Percentiles rank a stretch among this genome's conserved stretches.
These are phyloP conservation scores for Solanum arcanum DNA, from an alignment of 257 asterid species.

Conservation along the genomic window DNA sequence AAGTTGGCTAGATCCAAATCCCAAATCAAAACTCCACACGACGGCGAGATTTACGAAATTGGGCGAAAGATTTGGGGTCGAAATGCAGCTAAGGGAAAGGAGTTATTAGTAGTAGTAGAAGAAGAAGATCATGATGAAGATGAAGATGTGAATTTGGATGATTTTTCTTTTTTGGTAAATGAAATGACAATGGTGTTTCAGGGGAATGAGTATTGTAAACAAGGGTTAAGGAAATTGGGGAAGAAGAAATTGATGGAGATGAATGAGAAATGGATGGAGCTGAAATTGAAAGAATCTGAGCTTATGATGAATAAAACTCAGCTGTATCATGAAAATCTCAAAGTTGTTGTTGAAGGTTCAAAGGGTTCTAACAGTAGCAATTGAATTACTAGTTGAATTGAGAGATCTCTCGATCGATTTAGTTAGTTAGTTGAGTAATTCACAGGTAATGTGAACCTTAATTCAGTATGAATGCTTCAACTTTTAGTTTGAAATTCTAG, in stretches of 20 bases:
- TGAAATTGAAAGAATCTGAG: constrained; percentile 3
- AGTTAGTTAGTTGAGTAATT: not conserved
- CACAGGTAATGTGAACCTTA: not conserved
- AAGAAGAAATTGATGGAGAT: not conserved
- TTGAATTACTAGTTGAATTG: not conserved
- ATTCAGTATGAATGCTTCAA: not conserved
- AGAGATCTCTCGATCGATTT: not conserved
- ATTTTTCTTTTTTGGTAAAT: constrained; percentile 1
- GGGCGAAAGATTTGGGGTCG: constrained; percentile 7
- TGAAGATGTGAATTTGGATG: constrained; percentile 1
- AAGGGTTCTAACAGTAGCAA: not conserved
- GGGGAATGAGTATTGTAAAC: not conserved
- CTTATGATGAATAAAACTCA: not conserved
- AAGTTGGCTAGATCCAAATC: constrained; percentile 6
- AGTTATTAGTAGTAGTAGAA: not conserved
- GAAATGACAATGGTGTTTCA: not conserved
- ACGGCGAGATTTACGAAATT: not conserved
- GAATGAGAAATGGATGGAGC: constrained; percentile 12
- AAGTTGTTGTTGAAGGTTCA: not conserved
- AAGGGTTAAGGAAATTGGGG: constrained; percentile 7
- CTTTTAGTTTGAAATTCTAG: not conserved
- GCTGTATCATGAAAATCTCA: not conserved
- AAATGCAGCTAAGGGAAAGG: not conserved
- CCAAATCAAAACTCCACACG: constrained; percentile 6
- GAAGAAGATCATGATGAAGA: not conserved